Evolutionary conservation across 306 rosid genomes (phyloP).

Genomic region (Mimosa bimucronata): DNA sequence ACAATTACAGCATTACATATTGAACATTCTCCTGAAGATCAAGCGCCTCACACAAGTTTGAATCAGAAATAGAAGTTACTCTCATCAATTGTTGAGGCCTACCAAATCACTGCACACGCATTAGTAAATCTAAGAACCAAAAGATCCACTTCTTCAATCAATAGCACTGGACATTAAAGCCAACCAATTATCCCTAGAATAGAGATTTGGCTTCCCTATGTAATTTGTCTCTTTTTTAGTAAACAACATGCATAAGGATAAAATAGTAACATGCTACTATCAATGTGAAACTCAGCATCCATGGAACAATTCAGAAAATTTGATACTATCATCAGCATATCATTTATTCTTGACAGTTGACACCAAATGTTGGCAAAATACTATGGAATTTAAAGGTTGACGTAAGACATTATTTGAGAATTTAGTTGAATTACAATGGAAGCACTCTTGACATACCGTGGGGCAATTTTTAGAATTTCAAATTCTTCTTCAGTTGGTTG

Average conservation of each 20-base stretch:
- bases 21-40: conserved; percentile 17
- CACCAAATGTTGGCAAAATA: neutral
- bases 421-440: neutral
- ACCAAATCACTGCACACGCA: neutral
- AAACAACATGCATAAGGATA: neutral
- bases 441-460: conserved; percentile 56
- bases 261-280: neutral
- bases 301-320: neutral
- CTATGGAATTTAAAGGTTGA: neutral
- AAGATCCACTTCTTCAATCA: neutral
- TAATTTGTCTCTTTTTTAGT: conserved; percentile 5
- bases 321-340: neutral
- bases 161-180: conserved; percentile 21
- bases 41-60: conserved; percentile 11
- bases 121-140: neutral
- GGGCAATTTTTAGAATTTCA: conserved; percentile 85
- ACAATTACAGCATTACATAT: conserved; percentile 16
- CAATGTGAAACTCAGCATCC: neutral
- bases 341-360: neutral
- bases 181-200: conserved; percentile 7
- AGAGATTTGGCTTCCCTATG: conserved; percentile 10
- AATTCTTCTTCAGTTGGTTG: conserved; percentile 93
- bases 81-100: neutral
- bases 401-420: neutral
- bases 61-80: conserved; percentile 1